Evolutionary conservation across 1,284 basidiomycete genomes (phyloP).

Genomic region (Sparassis latifolia): DNA sequence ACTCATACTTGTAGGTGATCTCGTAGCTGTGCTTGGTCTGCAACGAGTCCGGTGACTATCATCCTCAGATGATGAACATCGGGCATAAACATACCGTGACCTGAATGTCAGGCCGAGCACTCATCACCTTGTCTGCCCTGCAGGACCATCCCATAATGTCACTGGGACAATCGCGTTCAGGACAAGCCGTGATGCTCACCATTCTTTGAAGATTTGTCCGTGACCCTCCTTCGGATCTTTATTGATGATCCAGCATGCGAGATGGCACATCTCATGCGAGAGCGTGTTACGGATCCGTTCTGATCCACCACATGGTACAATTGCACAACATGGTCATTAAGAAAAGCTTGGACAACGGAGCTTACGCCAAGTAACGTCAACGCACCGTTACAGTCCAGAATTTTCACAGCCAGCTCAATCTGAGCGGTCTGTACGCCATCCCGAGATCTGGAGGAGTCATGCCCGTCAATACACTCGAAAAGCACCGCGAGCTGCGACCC

Average conservation of each 20-base stretch:
- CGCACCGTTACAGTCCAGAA: slow-evolving; percentile 67
- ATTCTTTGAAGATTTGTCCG: slow-evolving; percentile 61
- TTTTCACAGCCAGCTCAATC: slow-evolving; percentile 75
- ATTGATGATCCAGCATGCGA: slow-evolving; percentile 78
- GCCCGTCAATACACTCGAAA: background rate
- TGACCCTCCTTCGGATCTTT: slow-evolving; percentile 60
- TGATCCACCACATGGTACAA: background rate
- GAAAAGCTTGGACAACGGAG: too few species aligned
- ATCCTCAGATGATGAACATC: background rate
- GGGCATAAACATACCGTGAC: slow-evolving; percentile 50
- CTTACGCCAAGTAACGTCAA: background rate
- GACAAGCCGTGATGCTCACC: slow-evolving; percentile 41
- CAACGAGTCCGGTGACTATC: background rate
- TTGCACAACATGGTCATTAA: background rate
- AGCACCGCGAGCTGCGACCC: slow-evolving; percentile 5
- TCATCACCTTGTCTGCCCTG: slow-evolving; percentile 64
- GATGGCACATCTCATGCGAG: slow-evolving; percentile 84
- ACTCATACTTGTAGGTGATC: slow-evolving; percentile 71
- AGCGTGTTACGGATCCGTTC: slow-evolving; percentile 75
- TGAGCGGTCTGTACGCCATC: slow-evolving; percentile 45
- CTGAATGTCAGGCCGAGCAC: slow-evolving; percentile 54
- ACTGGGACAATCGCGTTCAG: background rate
- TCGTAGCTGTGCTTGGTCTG: slow-evolving; percentile 73
- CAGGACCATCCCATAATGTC: background rate
- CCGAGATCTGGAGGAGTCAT: slow-evolving; percentile 31